Evolutionary conservation across 805 yeast species (phyloP), one percentile per base, ranked within the genome.

Genomic region (Henningerozyma blattae): DNA sequence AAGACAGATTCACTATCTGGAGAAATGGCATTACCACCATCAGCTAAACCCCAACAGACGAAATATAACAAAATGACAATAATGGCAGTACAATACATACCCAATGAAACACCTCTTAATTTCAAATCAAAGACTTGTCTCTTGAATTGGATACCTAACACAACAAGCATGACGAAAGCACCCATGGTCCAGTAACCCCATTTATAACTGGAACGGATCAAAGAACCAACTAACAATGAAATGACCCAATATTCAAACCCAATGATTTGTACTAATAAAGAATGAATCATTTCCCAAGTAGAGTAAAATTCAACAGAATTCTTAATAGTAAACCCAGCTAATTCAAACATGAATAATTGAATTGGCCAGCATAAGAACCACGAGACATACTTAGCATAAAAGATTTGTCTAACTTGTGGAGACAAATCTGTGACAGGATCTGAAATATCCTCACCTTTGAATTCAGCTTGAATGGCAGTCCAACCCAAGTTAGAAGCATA

Each of bases 401-500:
- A 74, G 42, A 74, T 59, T 56, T 74, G 77, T 54, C 81, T 67
- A 28, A 50, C 49, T 43, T 57, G 61, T 33, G 53, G 59, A 30
- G 38, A 44, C 24, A 40, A 39, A 4, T 27, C 31, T 40, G 46
- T 51, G 19, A 51, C 47, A 19, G 39, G 31, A 18, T 65, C 61
- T 15, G 49, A 50, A 29, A 62, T 68, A 46, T 71, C 76, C 38
- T 63, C 53, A 24, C 27, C n/a, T 24, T 15, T 24, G 50, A 72
- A 74, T 45, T 72, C 72, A 30, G 66, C 66, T 26, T 55, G 55
- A 32, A 65, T 57, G 18, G 59, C 59, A 29, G 76, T 50, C 64
- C 68, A 70, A 55, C 81, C 80, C 37, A 74, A 62, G 49, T 74
- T 59, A 20, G 80, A 70, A 31, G 80, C 80, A 54, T 69, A 52